Conservation (phyloP, 2,329 filamentous ascomycete species). For the Fusarium sp. region DNA sequence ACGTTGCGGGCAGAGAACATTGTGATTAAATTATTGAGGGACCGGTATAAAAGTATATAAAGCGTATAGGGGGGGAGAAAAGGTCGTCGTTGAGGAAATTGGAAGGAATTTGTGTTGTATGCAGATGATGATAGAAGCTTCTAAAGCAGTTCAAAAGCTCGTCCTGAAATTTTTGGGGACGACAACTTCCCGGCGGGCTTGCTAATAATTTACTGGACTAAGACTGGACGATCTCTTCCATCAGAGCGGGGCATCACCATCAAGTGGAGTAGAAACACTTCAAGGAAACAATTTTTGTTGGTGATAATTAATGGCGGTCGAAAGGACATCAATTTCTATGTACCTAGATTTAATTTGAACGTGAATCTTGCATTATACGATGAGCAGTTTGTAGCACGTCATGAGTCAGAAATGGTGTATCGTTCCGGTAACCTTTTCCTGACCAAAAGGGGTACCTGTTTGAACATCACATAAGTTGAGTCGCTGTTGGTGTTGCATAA, state of each 20-base stretch:
- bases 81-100: slow-evolving; percentile 12
- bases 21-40: slow-evolving; percentile 44
- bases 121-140: slow-evolving; percentile 38
- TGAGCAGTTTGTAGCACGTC: neutral
- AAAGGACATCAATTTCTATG: neutral
- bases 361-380: neutral
- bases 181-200: slow-evolving; percentile 17
- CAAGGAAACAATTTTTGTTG: neutral
- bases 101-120: slow-evolving; percentile 25
- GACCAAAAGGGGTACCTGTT: neutral
- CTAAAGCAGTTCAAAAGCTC: slow-evolving; percentile 24
- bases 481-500: neutral
- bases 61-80: neutral
- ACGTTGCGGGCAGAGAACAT: slow-evolving; percentile 78
- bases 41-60: neutral
- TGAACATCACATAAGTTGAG: neutral
- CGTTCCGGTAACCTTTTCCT: neutral
- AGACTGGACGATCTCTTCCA: slow-evolving; percentile 30
- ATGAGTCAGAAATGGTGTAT: neutral
- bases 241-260: slow-evolving; percentile 26
- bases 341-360: neutral
- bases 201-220: slow-evolving; percentile 29
- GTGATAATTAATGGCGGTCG: neutral
- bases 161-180: slow-evolving; percentile 41
- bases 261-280: slow-evolving; percentile 23